phyloP scores from a whole-genome alignment of 2,329 filamentous ascomycete genomes.

The Ophiostoma perfectum region DNA sequence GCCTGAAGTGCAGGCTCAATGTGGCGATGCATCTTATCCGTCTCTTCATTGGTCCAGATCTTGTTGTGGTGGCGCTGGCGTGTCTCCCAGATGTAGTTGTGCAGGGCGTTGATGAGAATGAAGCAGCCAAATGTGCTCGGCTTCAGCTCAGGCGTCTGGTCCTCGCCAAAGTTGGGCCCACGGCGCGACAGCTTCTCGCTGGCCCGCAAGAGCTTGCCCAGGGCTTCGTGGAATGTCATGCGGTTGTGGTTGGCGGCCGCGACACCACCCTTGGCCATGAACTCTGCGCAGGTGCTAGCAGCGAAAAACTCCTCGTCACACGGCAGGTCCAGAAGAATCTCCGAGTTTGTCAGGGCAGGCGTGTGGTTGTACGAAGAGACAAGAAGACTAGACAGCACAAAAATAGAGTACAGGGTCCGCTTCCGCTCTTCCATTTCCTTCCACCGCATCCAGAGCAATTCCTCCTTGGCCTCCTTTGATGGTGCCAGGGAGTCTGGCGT shows the following conservation, averaged over 20 bases:
- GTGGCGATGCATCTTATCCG: conserved; percentile 90
- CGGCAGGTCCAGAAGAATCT: conserved; percentile 81
- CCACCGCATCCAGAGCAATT: conserved; percentile 83
- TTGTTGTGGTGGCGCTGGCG: conserved; percentile 82
- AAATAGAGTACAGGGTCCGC: conserved; percentile 84
- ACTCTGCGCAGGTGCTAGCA: conserved; percentile 75
- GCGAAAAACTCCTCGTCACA: conserved; percentile 90
- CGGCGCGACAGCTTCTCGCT: conserved; percentile 50
- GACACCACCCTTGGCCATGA: conserved; percentile 70
- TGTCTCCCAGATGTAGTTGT: conserved; percentile 99
- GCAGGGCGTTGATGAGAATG: conserved; percentile 85
- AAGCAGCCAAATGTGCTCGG: conserved; percentile 91
- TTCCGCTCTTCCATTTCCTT: conserved; percentile 85
- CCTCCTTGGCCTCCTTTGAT: conserved; percentile 47
- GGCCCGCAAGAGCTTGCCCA: conserved; percentile 74
- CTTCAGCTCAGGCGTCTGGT: conserved; percentile 56
- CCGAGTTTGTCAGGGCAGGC: conserved; percentile 86
- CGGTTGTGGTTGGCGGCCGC: conserved; percentile 63
- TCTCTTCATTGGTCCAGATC: conserved; percentile 86
- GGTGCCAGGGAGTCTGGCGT: conserved; percentile 26
- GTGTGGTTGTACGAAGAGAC: conserved; percentile 91
- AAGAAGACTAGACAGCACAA: conserved; percentile 82
- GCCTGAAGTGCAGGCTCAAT: conserved; percentile 90
- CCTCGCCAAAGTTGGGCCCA: conserved; percentile 44
- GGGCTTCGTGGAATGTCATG: conserved; percentile 73